Evolutionary conservation across 2,329 filamentous ascomycete genomes (phyloP).

Genomic region (Xylariales sp.): DNA sequence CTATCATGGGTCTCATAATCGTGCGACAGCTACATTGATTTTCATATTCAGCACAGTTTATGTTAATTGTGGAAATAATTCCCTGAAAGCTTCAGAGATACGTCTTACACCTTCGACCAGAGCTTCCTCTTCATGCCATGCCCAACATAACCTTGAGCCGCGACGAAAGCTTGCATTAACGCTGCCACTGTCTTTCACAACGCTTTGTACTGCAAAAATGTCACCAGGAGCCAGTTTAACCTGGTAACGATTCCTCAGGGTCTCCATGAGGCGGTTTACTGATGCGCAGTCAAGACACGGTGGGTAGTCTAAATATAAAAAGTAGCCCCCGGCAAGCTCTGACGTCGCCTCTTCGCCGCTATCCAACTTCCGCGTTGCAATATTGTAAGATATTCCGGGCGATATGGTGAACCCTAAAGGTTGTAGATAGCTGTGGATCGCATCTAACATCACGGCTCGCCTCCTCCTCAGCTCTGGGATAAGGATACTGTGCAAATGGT

Average conservation of each 20-base stretch:
- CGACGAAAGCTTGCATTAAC: conserved; percentile 34
- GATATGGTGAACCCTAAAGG: not conserved
- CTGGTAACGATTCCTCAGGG: conserved; percentile 17
- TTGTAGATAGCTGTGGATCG: not conserved
- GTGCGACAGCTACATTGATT: no score
- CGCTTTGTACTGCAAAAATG: not conserved
- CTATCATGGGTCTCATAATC: no score
- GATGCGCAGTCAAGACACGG: conserved; percentile 24
- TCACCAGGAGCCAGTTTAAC: not conserved
- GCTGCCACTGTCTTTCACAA: conserved; percentile 2
- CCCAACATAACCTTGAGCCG: conserved; percentile 48
- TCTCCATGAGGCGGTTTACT: conserved; percentile 10
- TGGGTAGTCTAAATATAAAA: not conserved
- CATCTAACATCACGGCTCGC: not conserved
- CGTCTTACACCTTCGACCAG: conserved; percentile 52
- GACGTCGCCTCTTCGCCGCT: not conserved
- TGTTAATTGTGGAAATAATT: not conserved
- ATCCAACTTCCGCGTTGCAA: no score
- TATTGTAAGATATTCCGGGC: not conserved
- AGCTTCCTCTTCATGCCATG: conserved; percentile 50
- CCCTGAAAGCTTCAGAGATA: conserved; percentile 25
- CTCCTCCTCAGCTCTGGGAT: not conserved
- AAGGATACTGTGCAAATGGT: not conserved
- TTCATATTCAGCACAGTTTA: not conserved
- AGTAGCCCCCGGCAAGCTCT: not conserved